Base-by-base conservation (phyloP, 108 stramenopile species). In the Nitzschia sp. region DNA sequence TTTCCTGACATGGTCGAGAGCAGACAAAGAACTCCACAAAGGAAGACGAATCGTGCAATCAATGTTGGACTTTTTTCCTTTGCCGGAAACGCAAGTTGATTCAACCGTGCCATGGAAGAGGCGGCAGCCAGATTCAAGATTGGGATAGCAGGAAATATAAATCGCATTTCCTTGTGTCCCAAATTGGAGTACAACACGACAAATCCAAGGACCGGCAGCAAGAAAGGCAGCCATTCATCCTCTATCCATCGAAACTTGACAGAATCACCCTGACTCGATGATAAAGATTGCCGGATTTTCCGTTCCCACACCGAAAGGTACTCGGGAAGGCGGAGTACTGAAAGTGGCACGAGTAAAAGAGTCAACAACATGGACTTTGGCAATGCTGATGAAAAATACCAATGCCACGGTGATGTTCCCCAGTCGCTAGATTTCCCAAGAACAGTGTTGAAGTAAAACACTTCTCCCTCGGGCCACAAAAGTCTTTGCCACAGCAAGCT, bases 391-490 rank as follows among this genome's bases (percentile, higher is more conserved):
- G 86, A 69, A 30, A 88, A 63, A 75, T 99, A 99, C 97, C 97
- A 99, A 65, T 95, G 87, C 89, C 84, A 93, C 23, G 98, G 91
- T 41, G 80, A 84, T 17, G 81, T 79, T 21, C 99, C 99, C 96
- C 96, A 99, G 62, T 97, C 94, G 26, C 77, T 72, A n/a, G 94
- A 96, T 48, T 87, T 90, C 72, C 97, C 96, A 33, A 94, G 81
- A 60, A 98, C 73, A 9, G 97, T 85, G 76, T 99, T 99, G 78
- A 90, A 98, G 50, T 92, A 96, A 57, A 98, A 90, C 1, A 99
- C 99, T 57, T 79, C 83, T 35, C 97, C 97, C 76, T 99, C 99
- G 8, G 99, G 97, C 99, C 99, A 99, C n/a, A 99, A 60, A 11
- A 68, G 64, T 41, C 85, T 53, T 75, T 82, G 81, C 96, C 96